Conservation (phyloP, 2,329 filamentous ascomycete genomes). For the Didymosphaeria variabile region DNA sequence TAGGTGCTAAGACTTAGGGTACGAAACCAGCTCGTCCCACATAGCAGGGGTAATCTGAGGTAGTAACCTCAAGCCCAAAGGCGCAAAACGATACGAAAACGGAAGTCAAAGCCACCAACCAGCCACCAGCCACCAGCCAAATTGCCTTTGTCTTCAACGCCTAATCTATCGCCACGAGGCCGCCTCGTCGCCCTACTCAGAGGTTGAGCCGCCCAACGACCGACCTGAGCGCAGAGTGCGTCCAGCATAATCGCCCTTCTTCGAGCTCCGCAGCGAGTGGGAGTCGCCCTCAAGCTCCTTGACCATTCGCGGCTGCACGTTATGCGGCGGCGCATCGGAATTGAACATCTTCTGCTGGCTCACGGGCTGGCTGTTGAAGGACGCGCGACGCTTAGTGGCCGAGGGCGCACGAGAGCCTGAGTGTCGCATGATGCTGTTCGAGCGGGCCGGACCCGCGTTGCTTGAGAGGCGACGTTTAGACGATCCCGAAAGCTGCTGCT, state of each 20-base stretch:
- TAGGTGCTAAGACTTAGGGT: background rate
- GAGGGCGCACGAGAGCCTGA: slow-evolving; percentile 7
- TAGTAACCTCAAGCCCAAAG: background rate
- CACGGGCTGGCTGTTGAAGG: slow-evolving; percentile 17
- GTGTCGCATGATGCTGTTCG: slow-evolving; percentile 14
- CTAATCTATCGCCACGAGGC: background rate
- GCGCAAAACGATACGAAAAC: background rate
- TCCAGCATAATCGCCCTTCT: background rate
- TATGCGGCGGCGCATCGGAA: slow-evolving; percentile 13
- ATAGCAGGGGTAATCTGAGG: background rate
- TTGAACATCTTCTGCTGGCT: slow-evolving; percentile 13
- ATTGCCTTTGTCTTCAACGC: background rate
- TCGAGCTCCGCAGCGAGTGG: background rate
- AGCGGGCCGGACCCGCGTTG: background rate
- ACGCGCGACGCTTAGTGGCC: slow-evolving; percentile 11
- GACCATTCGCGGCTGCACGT: slow-evolving; percentile 7
- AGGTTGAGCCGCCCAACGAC: background rate
- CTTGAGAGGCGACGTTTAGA: slow-evolving; percentile 13
- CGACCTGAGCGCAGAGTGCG: slow-evolving; percentile 9
- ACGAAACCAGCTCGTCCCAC: background rate
- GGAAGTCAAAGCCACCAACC: background rate
- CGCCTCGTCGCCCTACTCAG: background rate
- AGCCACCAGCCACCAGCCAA: background rate
- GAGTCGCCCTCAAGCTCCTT: slow-evolving; percentile 6
- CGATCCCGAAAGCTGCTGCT: background rate